Evolutionary conservation across 805 yeast genomes (phyloP), one percentile per base, ranked within the genome.

Genomic region (Candida hungchunana): DNA sequence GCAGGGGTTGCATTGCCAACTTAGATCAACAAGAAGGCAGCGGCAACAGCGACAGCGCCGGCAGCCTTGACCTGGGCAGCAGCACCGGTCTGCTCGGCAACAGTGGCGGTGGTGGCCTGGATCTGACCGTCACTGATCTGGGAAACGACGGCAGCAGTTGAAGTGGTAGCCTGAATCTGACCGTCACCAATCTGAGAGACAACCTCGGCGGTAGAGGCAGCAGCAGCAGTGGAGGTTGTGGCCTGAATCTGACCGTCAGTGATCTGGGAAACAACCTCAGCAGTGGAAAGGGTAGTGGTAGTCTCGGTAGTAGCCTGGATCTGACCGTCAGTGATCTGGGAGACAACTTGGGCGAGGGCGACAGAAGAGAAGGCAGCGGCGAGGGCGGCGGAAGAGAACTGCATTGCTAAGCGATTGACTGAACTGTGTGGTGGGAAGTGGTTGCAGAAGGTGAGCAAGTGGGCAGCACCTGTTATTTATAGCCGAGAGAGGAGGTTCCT

Each of bases 101-200:
- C 69, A 25, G 44, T 21, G 8, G 47, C 43, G 30, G 48, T 32
- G 22, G 50, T 64, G 40, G 40, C 40, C 34, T 40, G 44, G 32
- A 40, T 19, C 33, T 74, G 79, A 47, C 79, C 79, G 44, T 69
- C 76, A 46, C 64, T 63, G 37, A 72, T 71, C 56, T 70, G 77
- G 44, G 76, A 63, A 33, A 76, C 63, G 37, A 34, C 29, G 67
- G 60, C 67, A 32, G 39, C 42, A 18, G 53, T 39, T 7, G 48
- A 23, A 14, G 56, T 51, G 11, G 59, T 37, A 17, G 59, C 58
- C 44, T 55, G 59, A 29, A 54, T 45, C 44, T 55, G 60, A 32
- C 60, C 60, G 32, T 56, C 61, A 34, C 44, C 14, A 28, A 53
- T 55, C 43, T 55, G 58, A 26, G 58, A 49, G 23, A 53, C 47